Evolutionary conservation across 208 protist genomes (phyloP).

Genomic region (Zelonia costaricensis): DNA sequence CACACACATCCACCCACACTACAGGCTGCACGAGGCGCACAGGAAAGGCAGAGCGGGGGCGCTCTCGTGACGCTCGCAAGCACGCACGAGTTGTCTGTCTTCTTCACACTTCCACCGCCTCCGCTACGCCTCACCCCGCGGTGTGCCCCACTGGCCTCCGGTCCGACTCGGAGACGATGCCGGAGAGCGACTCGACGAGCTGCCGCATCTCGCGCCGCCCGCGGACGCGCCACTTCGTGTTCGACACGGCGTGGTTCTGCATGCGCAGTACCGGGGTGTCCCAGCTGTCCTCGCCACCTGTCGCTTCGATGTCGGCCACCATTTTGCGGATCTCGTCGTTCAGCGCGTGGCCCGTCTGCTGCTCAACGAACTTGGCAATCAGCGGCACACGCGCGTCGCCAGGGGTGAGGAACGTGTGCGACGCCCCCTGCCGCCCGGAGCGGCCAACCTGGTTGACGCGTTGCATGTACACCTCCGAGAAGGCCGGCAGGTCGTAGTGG

Average conservation of each 20-base stretch:
- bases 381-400: slow-evolving; percentile 57
- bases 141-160: slow-evolving; percentile 12
- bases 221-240: slow-evolving; percentile 42
- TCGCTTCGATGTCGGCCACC: slow-evolving; percentile 19
- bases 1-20: too few species aligned
- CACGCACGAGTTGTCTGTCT: too few species aligned
- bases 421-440: slow-evolving; percentile 91
- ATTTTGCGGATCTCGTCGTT: slow-evolving; percentile 29
- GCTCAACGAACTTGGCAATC: slow-evolving; percentile 60
- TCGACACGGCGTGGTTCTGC: slow-evolving; percentile 17
- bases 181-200: slow-evolving; percentile 24
- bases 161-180: slow-evolving; percentile 5
- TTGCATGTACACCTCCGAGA: slow-evolving; percentile 98
- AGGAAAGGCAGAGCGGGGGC: too few species aligned
- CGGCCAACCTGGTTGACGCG: slow-evolving; percentile 97
- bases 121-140: too few species aligned
- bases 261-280: slow-evolving; percentile 24
- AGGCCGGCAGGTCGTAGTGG: slow-evolving; percentile 95
- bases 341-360: slow-evolving; percentile 41
- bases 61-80: too few species aligned
- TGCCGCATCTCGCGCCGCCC: slow-evolving; percentile 33
- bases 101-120: too few species aligned
- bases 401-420: slow-evolving; percentile 92
- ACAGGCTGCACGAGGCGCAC: too few species aligned
- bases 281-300: slow-evolving; percentile 43